Evolutionary conservation across 1,139 yeast genomes (phyloP).

Genomic region (Nakaseomyces delphensis): DNA sequence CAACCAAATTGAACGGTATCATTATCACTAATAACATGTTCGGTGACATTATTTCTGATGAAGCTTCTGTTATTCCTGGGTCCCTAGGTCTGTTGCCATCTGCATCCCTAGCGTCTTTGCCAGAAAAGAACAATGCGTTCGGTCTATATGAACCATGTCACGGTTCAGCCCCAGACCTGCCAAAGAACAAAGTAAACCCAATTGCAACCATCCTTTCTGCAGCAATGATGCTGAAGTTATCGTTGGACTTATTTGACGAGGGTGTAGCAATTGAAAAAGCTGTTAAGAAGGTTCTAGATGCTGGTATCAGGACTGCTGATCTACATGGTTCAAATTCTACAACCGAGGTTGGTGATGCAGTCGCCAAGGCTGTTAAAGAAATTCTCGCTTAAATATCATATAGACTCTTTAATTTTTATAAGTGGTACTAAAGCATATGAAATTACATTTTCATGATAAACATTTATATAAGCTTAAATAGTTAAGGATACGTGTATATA

Average conservation of each 20-base stretch:
- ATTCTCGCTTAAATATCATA: slow-evolving; percentile 29
- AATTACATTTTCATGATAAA: too few relatives aligned
- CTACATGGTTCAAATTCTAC: slow-evolving; percentile 75
- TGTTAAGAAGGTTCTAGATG: slow-evolving; percentile 70
- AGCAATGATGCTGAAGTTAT: slow-evolving; percentile 93
- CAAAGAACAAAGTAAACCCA: slow-evolving; percentile 83
- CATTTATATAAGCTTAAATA: too few relatives aligned
- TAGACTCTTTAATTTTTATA: neutral
- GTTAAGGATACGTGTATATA: too few relatives aligned
- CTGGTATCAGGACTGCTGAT: slow-evolving; percentile 85
- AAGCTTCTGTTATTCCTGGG: slow-evolving; percentile 96
- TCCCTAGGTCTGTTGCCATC: slow-evolving; percentile 92
- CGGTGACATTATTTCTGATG: slow-evolving; percentile 96
- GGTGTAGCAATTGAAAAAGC: slow-evolving; percentile 88
- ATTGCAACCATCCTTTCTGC: slow-evolving; percentile 89
- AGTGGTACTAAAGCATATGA: too few relatives aligned
- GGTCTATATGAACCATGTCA: slow-evolving; percentile 98
- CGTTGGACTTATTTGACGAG: slow-evolving; percentile 71
- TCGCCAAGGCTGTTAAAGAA: slow-evolving; percentile 61
- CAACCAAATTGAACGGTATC: slow-evolving; percentile 84
- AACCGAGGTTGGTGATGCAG: slow-evolving; percentile 86
- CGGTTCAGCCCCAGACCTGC: slow-evolving; percentile 95
- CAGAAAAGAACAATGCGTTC: slow-evolving; percentile 87
- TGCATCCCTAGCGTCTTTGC: slow-evolving; percentile 90
- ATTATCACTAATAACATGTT: slow-evolving; percentile 92